Evolutionary conservation across 495 filamentous ascomycete genomes (phyloP), one percentile per base, ranked within the genome.

Genomic region (Penicillium taxi): DNA sequence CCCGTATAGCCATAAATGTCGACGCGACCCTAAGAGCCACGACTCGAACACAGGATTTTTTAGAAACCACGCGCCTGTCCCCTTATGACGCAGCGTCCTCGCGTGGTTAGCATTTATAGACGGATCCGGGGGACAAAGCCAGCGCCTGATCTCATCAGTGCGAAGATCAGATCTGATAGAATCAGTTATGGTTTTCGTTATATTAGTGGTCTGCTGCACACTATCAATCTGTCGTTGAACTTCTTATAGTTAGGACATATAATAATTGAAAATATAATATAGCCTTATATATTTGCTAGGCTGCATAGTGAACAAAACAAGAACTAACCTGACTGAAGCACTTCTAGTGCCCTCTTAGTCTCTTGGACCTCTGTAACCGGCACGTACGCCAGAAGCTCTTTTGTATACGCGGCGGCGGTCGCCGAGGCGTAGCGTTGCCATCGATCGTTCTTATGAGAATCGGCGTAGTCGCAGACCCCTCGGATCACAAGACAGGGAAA

Each of bases 381-480:
- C n/a, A n/a, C n/a, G n/a, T n/a, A n/a, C n/a, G n/a, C n/a, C n/a
- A 55, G 41, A 19, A 51, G 28, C 13, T 21, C 39, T 15, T 36
- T 24, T 24, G 43, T 36, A 37, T 39, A 51, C 6, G 48, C 44
- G 3, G 52, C 52, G 26, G 52, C 48, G 4, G 35, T 38, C 4
- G 42, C 28, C 7, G 48, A 44, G 2, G 48, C 48, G 40, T 52
- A 55, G 9, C 12, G 19, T 16, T 55, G 51, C 51, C 45, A 55
- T 6, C 24, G 27, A 13, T 52, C 32, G 23, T 55, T 52, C 40
- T 55, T 55, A 19, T 55, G 52, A 5, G 39, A 43, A 36, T 55
- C 52, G 2, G 39, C 24, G 35, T 55, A 55, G 25, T 55, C 48
- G 34, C 45, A 49, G 21, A 55, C 41, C n/a, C 52, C 52, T 25